These are phyloP conservation scores for Chrysoporthe deuterocubensis DNA, from an alignment of 2,329 filamentous ascomycete species.

Conservation along the genomic window DNA sequence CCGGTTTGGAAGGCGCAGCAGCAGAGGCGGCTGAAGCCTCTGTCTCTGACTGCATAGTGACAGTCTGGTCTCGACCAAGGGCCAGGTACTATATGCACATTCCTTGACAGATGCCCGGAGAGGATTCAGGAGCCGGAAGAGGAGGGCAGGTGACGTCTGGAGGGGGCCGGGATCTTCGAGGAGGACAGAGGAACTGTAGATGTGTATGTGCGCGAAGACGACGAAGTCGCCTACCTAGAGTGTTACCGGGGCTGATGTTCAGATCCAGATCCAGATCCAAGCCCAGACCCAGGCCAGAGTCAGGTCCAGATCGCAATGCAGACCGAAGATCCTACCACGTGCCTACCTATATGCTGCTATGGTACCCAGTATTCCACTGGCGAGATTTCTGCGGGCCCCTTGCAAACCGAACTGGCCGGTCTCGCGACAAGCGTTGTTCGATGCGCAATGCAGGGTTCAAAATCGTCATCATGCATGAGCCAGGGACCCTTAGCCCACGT, in stretches of 20 bases:
- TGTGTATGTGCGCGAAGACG: background rate
- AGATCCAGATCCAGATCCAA: background rate
- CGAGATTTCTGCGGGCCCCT: constrained; percentile 3
- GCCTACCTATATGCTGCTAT: background rate
- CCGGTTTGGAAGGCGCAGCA: constrained; percentile 32
- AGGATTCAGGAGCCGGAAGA: background rate
- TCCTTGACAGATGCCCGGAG: background rate
- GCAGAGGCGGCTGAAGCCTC: constrained; percentile 30
- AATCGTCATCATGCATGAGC: constrained; percentile 18
- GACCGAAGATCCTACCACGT: background rate
- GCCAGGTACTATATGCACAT: constrained; percentile 16
- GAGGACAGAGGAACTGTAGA: background rate
- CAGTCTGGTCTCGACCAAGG: constrained; percentile 23
- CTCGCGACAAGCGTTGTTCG: background rate
- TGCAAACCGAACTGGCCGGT: constrained; percentile 4
- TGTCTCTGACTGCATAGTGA: constrained; percentile 37
- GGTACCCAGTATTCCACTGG: background rate
- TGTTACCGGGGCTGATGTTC: background rate
- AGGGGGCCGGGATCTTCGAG: background rate
- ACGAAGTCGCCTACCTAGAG: background rate
- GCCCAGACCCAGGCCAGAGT: background rate
- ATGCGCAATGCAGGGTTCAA: background rate
- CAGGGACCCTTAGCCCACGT: background rate
- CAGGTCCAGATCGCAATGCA: background rate
- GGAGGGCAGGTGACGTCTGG: background rate